Base-by-base conservation (phyloP, 805 yeast species). In the Metschnikowia peoriensis region DNA sequence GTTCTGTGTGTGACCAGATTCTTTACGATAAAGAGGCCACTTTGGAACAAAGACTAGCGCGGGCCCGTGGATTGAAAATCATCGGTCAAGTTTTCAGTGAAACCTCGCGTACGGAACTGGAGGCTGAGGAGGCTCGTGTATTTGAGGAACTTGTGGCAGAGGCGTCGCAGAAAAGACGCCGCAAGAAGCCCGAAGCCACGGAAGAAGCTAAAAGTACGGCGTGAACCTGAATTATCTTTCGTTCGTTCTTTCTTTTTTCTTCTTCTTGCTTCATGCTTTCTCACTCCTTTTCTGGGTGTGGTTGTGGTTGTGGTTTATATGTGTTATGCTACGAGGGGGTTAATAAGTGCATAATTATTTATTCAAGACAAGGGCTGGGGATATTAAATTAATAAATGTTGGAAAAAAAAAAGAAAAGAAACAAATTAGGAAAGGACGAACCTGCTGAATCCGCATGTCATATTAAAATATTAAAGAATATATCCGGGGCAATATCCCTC, bases 61-160 rank as follows among this genome's bases (percentile, higher is more conserved):
- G 93, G 58, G 94, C 94, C 6, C 83, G 81, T 57, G 80, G 83
- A 2, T 67, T 88, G 62, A 69, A 78, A 34, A 57, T 83, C 15
- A 72, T 88, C 54, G 94, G 93, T 5, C 77, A 74, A 27, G 85
- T 85, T 14, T 88, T 88, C 68, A 69, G 72, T 22, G 70, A 73
- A 29, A 79, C 85, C 0, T 75, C 79, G 46, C 77, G 96, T 67
- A 79, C 86, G 7, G 82, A 83, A 54, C 83, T 75, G 37, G 92
- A 87, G 62, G 89, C 82, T 52, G 88, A 82, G 62, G 94, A 87
- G 59, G 89, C 89, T 2, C 82, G 87, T 57, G 77, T 88, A 8
- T 88, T 88, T 63, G 96, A 88, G 69, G 88, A 86, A 55, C 69
- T 86, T 49, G 85, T 84, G 16, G 78, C 78, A 6, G 78, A 75